Conservation (phyloP, 768 basidiomycete genomes). For the Russula vinacea region DNA sequence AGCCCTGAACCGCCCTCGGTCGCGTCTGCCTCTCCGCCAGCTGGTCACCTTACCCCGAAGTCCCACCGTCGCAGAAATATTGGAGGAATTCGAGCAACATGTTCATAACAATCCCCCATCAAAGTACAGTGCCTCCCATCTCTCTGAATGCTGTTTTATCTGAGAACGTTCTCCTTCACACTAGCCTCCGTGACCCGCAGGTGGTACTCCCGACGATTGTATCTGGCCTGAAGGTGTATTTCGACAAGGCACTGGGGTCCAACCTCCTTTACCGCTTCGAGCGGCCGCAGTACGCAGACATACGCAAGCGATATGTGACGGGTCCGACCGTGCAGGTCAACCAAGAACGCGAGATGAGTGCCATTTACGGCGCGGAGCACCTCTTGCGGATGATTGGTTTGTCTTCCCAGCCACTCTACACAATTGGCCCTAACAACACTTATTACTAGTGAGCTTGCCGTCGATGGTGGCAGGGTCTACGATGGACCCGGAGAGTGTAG, state of each 20-base stretch:
- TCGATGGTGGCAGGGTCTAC: slow-evolving; percentile 84
- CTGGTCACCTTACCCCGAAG: slow-evolving; percentile 77
- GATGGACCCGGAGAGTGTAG: slow-evolving; percentile 87
- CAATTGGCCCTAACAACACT: slow-evolving; percentile 1
- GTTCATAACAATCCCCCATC: slow-evolving; percentile 48
- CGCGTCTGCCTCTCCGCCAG: slow-evolving; percentile 41
- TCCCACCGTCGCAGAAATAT: slow-evolving; percentile 73
- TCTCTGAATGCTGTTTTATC: not conserved
- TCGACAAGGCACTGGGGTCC: slow-evolving; percentile 85
- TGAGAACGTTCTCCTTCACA: not conserved
- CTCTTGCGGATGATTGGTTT: slow-evolving; percentile 85
- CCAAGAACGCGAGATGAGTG: slow-evolving; percentile 82
- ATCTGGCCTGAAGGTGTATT: slow-evolving; percentile 85
- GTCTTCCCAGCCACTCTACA: slow-evolving; percentile 33
- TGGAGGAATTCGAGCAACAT: slow-evolving; percentile 73
- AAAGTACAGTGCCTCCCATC: slow-evolving; percentile 39
- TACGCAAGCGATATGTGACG: slow-evolving; percentile 70
- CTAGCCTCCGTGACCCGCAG: slow-evolving; percentile 64
- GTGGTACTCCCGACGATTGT: slow-evolving; percentile 76
- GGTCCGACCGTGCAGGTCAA: slow-evolving; percentile 64
- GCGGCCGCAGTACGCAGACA: slow-evolving; percentile 84
- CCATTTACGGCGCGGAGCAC: slow-evolving; percentile 93
- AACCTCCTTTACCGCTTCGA: slow-evolving; percentile 95
- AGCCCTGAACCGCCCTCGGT: not conserved
- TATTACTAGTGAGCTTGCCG: slow-evolving; percentile 74